Evolutionary conservation across 306 rosid species (phyloP), one percentile per base, ranked within the genome.

Genomic region (Potentilla sterilis): DNA sequence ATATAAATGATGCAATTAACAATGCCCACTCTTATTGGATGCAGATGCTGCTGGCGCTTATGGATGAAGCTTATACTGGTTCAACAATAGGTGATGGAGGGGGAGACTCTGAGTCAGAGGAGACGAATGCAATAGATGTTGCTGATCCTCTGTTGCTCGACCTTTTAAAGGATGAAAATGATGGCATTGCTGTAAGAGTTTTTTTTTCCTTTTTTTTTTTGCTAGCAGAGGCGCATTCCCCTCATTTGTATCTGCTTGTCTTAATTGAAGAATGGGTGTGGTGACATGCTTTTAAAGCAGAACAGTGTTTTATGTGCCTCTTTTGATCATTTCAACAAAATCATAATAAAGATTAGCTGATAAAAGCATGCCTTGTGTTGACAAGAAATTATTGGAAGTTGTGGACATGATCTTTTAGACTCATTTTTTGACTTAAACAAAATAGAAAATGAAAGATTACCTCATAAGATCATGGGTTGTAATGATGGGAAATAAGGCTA

Each of bases 21-120:
- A 34, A 66, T 76, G 64, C 72, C 46, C 32, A 3, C 59, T 61
- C 72, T 47, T 69, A 24, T 86, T 74, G 43, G 74, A 47, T 81
- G 65, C 81, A 95, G 98, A 92, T 92, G 98, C 86, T 95, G 77
- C 97, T 95, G 65, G 98, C 97, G 63, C 95, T 95, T 61, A 95
- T 95, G 98, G 98, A 95, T 84, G 98, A 95, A 84, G 98, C 97
- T 59, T 95, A 95, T 83, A 92, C 98, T 24, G 98, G 98, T 82
- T 92, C 97, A 69, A 92, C 93, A 44, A 92, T 95, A 34, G 98
- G 87, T 80, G 97, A 89, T 85, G 97, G 92, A 38, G 97, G 93
- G 48, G 97, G 92, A 77, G 97, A 92, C 84, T 95, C 91, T 66
- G 98, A 90, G 83, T 90, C 88, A 66, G 98, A 92, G 83, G 97